Base-by-base conservation (phyloP, 2,329 filamentous ascomycete genomes). In the Pseudogymnoascus sp. region DNA sequence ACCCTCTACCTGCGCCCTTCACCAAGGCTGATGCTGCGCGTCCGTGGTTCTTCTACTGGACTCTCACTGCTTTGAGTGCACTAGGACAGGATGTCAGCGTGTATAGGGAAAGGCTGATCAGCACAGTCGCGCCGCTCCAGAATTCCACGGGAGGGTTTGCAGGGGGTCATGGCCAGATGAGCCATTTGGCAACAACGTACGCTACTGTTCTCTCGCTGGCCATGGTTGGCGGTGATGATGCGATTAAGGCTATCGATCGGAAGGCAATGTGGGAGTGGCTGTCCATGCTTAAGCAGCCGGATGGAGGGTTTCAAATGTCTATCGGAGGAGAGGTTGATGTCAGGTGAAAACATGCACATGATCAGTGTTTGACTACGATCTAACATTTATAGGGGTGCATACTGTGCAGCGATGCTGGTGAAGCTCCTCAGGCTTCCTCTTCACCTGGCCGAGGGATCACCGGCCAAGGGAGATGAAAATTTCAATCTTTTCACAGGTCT, bases 21-120 rank as follows among this genome's bases (percentile, higher is more conserved):
- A 85, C 88, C 60, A 81, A 81, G 58, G 84, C 92, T 67, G 94
- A 99, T 78, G 88, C 94, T 33, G 92, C 90, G 72, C 81, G 93
- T 62, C 92, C 94, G 8, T 99, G 94, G 94, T 84, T 96, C 70
- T 81, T 96, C 66, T 97, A 97, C 77, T 99, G 94, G 94, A 89
- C 84, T 61, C 79, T 97, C 61, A 84, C 87, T 35, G 91, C 84
- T 2, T 79, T 99, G 66, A 79, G 82, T 27, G 79, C 92, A 35
- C 78, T 99, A 59, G 92, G 91, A 58, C 85, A 92, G 71, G 90
- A 96, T 72, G 75, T 84, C 39, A 78, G 76, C 6, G 70, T 73
- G 62, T 93, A 91, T 74, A 84, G 87, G 62, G 78, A 88, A 66
- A 81, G 83, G 76, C 84, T 93, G 63, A 78, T 90, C 59, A 83